These are phyloP conservation scores for Vigna radiata DNA, from an alignment of 306 rosid species.

Conservation along the genomic window DNA sequence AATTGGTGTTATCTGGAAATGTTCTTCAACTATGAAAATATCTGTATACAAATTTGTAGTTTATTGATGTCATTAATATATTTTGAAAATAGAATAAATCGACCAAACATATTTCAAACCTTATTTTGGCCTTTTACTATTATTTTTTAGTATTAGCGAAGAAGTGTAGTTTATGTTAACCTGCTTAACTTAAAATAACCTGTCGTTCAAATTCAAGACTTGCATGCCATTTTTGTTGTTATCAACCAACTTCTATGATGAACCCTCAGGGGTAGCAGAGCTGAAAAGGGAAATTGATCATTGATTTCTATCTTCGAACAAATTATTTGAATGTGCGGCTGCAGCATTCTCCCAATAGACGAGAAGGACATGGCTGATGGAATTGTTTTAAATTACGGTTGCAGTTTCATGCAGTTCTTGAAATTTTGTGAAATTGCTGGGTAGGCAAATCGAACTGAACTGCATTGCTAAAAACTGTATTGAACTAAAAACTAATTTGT, in stretches of 20 bases:
- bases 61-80: neutral
- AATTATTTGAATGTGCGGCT: slow-evolving; percentile 1
- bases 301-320: neutral
- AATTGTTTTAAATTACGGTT: no score
- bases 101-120: neutral
- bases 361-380: neutral
- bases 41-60: slow-evolving; percentile 24
- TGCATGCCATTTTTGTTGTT: neutral
- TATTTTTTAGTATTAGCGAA: neutral
- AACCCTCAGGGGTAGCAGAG: neutral
- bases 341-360: neutral
- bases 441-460: no score
- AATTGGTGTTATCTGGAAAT: neutral
- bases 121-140: neutral
- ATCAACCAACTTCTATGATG: neutral
- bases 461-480: no score
- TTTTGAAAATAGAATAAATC: slow-evolving; percentile 3
- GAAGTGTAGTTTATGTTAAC: neutral
- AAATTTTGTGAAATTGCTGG: no score
- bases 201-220: neutral
- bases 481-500: no score
- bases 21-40: slow-evolving; percentile 30
- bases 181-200: slow-evolving; percentile 1
- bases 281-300: neutral
- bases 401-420: no score